phyloP scores from a whole-genome alignment of 2,329 filamentous ascomycete species.

The Rhinocladiella mackenziei region DNA sequence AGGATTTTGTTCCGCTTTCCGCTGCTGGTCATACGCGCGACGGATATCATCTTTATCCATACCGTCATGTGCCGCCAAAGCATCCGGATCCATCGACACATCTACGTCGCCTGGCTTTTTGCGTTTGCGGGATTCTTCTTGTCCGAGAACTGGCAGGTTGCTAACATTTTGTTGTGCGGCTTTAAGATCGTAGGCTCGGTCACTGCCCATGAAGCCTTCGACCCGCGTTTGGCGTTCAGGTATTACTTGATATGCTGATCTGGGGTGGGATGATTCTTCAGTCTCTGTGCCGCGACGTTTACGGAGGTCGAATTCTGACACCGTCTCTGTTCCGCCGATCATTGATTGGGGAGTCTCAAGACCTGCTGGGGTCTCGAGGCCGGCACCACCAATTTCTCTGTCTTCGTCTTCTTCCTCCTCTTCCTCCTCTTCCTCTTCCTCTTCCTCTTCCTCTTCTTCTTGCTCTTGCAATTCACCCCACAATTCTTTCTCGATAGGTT shows the following conservation, averaged over 20 bases:
- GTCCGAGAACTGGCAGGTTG: conserved; percentile 70
- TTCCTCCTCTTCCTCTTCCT: conserved; percentile 68
- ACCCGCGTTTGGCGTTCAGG: conserved; percentile 81
- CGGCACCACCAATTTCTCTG: conserved; percentile 59
- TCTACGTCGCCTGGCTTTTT: conserved; percentile 98
- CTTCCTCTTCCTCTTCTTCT: conserved; percentile 65
- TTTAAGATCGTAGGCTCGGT: conserved; percentile 85
- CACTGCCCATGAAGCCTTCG: conserved; percentile 93
- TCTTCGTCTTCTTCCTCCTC: conserved; percentile 61
- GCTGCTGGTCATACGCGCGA: conserved; percentile 71
- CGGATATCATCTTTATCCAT: conserved; percentile 80
- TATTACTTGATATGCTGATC: conserved; percentile 82
- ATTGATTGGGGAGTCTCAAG: conserved; percentile 84
- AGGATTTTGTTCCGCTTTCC: conserved; percentile 62
- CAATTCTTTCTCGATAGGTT: conserved; percentile 77
- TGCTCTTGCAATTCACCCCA: conserved; percentile 90
- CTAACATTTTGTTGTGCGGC: conserved; percentile 45
- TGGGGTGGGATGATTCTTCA: conserved; percentile 69
- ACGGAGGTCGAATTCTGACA: conserved; percentile 83
- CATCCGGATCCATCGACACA: conserved; percentile 82
- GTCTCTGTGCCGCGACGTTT: conserved; percentile 87
- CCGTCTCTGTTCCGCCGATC: conserved; percentile 68
- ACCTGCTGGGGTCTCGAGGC: conserved; percentile 69
- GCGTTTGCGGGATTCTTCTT: conserved; percentile 72
- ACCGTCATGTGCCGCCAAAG: conserved; percentile 67